Percentiles rank a stretch among this genome's conserved stretches.
Evolutionary conservation across 768 basidiomycete species (phyloP).

Genomic region (Phaffia australis): DNA sequence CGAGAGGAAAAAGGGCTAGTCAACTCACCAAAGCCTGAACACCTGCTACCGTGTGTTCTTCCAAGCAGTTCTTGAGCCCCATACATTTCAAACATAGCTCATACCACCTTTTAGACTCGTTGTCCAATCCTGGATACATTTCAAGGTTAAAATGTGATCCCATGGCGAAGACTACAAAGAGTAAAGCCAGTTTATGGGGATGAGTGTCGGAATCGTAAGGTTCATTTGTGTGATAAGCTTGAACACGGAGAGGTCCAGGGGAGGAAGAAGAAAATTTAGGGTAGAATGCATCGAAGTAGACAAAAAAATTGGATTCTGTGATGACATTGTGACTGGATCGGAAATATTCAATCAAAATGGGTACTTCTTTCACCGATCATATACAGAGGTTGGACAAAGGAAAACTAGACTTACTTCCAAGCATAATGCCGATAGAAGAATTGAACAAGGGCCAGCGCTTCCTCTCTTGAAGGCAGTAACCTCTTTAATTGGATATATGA

Average conservation of each 20-base stretch:
- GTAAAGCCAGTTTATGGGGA: slow-evolving; percentile 10
- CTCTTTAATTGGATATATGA: background rate
- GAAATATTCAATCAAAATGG: background rate
- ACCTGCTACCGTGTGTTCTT: slow-evolving; percentile 9
- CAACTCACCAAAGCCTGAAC: background rate
- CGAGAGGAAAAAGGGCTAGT: too few species aligned
- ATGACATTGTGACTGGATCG: slow-evolving; percentile 8
- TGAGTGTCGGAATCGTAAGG: slow-evolving; percentile 1
- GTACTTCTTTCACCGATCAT: background rate
- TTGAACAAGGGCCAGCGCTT: slow-evolving; percentile 9
- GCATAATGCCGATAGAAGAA: slow-evolving; percentile 11
- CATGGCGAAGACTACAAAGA: slow-evolving; percentile 11
- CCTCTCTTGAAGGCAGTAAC: background rate
- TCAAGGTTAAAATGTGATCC: background rate
- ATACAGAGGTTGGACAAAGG: background rate
- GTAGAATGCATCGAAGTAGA: slow-evolving; percentile 8
- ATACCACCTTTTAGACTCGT: background rate
- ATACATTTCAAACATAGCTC: background rate
- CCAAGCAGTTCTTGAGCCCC: slow-evolving; percentile 1
- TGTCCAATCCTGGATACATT: background rate
- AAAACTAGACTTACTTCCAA: background rate
- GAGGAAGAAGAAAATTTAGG: background rate
- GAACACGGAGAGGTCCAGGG: background rate
- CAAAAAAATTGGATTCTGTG: background rate
- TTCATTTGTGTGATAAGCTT: background rate